Evolutionary conservation across 2,329 filamentous ascomycete genomes (phyloP).

Genomic region (Geosmithia morbida): DNA sequence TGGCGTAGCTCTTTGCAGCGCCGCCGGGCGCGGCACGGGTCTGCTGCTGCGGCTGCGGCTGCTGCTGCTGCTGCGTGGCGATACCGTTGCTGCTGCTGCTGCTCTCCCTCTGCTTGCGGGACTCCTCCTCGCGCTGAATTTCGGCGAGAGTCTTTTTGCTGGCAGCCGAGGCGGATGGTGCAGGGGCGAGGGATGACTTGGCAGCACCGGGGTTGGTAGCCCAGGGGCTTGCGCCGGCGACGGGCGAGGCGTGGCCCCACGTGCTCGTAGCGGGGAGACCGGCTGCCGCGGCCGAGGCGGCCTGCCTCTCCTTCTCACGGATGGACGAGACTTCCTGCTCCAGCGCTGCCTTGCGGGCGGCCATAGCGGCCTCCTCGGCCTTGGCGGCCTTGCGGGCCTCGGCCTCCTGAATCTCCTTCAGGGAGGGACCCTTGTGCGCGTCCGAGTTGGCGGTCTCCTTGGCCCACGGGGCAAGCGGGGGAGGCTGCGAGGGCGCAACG

Average conservation of each 20-base stretch:
- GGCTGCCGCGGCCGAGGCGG: conserved; percentile 40
- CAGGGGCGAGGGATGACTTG: conserved; percentile 19
- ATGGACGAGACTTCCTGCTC: conserved; percentile 61
- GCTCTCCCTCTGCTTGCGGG: conserved; percentile 58
- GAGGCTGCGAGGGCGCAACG: conserved; percentile 24
- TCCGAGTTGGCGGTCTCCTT: conserved; percentile 57
- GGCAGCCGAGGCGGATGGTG: conserved; percentile 10
- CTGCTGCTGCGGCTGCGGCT: too few species aligned
- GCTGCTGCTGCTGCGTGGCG: too few species aligned
- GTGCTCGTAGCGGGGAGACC: conserved; percentile 80
- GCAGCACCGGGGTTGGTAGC: conserved; percentile 39
- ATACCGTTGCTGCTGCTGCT: conserved; percentile 9
- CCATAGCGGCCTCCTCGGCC: conserved; percentile 66
- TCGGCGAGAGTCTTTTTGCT: conserved; percentile 86
- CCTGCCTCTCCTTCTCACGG: conserved; percentile 44
- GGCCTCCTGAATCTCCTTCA: conserved; percentile 93
- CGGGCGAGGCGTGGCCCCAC: conserved; percentile 71
- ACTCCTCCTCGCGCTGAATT: conserved; percentile 93
- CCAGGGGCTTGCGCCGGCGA: conserved; percentile 52
- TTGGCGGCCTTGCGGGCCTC: conserved; percentile 89
- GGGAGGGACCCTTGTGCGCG: conserved; percentile 68
- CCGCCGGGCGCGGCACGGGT: conserved; percentile 21
- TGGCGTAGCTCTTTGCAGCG: conserved; percentile 79
- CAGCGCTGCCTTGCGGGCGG: conserved; percentile 59
- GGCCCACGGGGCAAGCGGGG: conserved; percentile 87